Conservation (phyloP, 306 rosid species). For the Trifolium dubium region DNA sequence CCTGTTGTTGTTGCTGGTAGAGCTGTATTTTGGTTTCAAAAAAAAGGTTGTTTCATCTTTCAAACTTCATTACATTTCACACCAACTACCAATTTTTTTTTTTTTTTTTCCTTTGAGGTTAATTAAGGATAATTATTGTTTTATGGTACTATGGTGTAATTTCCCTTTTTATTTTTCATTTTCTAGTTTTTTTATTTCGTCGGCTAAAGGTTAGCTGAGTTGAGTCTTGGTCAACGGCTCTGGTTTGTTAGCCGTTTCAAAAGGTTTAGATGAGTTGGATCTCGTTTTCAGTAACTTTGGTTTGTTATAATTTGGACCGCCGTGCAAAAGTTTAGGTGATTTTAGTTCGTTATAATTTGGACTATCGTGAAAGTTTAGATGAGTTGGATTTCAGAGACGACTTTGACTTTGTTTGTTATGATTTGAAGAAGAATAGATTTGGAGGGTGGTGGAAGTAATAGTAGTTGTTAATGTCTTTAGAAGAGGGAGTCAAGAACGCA, state of each 20-base stretch:
- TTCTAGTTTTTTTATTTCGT: no score
- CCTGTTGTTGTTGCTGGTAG: conserved; percentile 33
- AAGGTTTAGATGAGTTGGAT: no score
- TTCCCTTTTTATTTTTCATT: background rate
- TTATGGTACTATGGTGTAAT: background rate
- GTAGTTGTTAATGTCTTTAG: background rate
- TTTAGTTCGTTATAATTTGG: background rate
- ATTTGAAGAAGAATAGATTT: no score
- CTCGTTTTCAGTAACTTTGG: no score
- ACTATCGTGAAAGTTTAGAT: background rate
- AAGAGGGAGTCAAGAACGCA: conserved; percentile 99
- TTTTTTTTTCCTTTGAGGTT: background rate
- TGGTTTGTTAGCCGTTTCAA: no score
- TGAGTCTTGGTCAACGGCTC: no score
- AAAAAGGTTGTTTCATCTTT: conserved; percentile 27
- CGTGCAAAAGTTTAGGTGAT: no score
- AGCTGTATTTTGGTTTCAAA: conserved; percentile 51
- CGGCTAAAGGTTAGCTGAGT: no score
- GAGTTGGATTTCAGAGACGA: background rate
- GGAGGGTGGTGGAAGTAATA: background rate
- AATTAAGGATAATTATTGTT: background rate
- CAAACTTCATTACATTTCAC: conserved; percentile 64
- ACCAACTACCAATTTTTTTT: conserved; percentile 55
- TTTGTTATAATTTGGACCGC: no score
- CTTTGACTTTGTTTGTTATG: no score